These are phyloP conservation scores for Mucor mucedo DNA, from an alignment of 371 early-diverging fungal genomes.

Conservation along the genomic window DNA sequence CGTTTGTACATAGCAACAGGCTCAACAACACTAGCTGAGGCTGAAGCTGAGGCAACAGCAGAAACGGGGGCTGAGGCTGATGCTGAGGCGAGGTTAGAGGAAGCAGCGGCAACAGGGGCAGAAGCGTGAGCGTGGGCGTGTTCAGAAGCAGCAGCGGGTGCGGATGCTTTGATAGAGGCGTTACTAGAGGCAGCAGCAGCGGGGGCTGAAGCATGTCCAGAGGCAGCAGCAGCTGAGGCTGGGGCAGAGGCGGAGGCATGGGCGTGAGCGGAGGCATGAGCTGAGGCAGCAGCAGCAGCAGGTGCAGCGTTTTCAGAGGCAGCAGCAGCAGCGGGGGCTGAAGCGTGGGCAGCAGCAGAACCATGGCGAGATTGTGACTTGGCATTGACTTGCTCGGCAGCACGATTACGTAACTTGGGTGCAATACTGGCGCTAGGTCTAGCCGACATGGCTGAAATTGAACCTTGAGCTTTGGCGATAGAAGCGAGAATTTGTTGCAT, in stretches of 20 bases:
- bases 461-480: constrained; percentile 1
- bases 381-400: neutral
- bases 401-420: neutral
- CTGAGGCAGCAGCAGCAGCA: neutral
- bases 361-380: neutral
- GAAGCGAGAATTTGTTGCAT: neutral
- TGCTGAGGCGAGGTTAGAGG: neutral
- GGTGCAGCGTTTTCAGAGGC: neutral
- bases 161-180: neutral
- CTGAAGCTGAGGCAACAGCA: constrained; percentile 4
- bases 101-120: neutral
- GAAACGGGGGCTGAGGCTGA: neutral
- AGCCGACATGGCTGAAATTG: constrained; percentile 3
- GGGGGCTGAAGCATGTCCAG: no score
- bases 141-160: no score
- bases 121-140: no score
- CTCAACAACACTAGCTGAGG: neutral
- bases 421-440: neutral
- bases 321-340: constrained; percentile 11
- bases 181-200: neutral
- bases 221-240: neutral
- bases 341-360: neutral
- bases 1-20: no score
- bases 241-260: constrained; percentile 12
- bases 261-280: neutral